Base-by-base conservation (phyloP, 495 filamentous ascomycete species). In the Rhypophila decipiens region DNA sequence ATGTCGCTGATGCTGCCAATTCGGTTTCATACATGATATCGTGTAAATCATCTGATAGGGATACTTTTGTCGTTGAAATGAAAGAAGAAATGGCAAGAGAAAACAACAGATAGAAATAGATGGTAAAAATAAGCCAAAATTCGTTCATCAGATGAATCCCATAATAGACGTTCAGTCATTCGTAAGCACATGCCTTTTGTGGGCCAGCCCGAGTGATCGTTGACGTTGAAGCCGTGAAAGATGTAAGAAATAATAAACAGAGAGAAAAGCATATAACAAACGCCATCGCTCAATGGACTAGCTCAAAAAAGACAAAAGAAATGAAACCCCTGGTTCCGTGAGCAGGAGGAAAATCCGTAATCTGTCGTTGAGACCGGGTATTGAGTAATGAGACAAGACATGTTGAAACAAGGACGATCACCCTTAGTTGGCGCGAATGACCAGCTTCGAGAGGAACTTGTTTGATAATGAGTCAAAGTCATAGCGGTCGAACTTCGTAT, bases 381-480 rank as follows among this genome's bases (percentile, higher is more conserved):
- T 55, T 57, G 13, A 31, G 50, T 49, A 48, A 44, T 31, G 46
- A 24, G 42, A 57, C 48, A 52, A 13, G 7, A 39, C 45, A 59
- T 36, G 40, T 27, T 52, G 38, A 35, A 37, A 54, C 51, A 60
- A 49, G 57, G 46, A 58, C 61, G 51, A 50, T 48, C 51, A 47
- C 55, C n/a, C 43, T 52, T 76, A 94, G 70, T 93, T 91, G 53
- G 90, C 86, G 49, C 90, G 90, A 64, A 96, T 94, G 63, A 95
- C 89, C 56, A 96, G 79, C 66, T 91, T 88, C 22, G 88, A 90
- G 45, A 95, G 72, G 70, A 96, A 93, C 74, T 94, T 95, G 77
- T 91, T 94, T 44, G 88, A 91, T 58, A 96, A 71, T 50, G 82
- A 89, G 70, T 96, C 90, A 63, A 96, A 96, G 70, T 96, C 88